Conservation (phyloP, 2,329 filamentous ascomycete genomes). For the Dendrostoma leiphaemia region DNA sequence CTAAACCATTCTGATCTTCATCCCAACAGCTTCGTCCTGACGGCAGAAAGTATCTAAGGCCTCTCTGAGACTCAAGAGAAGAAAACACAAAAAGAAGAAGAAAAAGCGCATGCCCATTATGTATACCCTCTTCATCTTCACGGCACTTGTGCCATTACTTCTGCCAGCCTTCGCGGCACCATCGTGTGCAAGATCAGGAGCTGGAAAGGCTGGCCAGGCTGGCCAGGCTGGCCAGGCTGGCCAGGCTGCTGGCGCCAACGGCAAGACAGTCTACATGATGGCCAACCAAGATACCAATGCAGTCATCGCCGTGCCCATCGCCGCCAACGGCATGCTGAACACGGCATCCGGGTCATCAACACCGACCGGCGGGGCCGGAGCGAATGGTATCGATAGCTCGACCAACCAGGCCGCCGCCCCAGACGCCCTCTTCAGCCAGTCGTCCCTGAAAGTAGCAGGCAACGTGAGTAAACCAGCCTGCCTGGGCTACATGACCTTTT, state of each 20-base stretch:
- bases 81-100: too few species aligned
- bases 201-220: too few species aligned
- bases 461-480: constrained; percentile 45
- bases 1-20: too few species aligned
- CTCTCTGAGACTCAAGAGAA: not conserved
- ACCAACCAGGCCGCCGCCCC: constrained; percentile 38
- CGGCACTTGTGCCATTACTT: not conserved
- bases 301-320: constrained; percentile 49
- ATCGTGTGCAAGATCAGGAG: not conserved
- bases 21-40: too few species aligned
- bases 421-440: constrained; percentile 52
- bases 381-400: constrained; percentile 35
- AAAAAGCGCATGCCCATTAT: constrained; percentile 2
- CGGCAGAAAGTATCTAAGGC: not conserved
- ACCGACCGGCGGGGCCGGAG: constrained; percentile 46
- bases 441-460: constrained; percentile 45
- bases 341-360: constrained; percentile 36
- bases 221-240: not conserved
- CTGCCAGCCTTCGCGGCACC: not conserved
- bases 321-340: constrained; percentile 41
- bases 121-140: not conserved
- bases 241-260: constrained; percentile 8
- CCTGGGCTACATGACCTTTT: too few species aligned
- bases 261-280: constrained; percentile 54
- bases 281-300: constrained; percentile 51